Percentiles rank a stretch among this genome's conserved stretches.
Evolutionary conservation across 768 basidiomycete species (phyloP).

Genomic region (Pisolithus sp.): DNA sequence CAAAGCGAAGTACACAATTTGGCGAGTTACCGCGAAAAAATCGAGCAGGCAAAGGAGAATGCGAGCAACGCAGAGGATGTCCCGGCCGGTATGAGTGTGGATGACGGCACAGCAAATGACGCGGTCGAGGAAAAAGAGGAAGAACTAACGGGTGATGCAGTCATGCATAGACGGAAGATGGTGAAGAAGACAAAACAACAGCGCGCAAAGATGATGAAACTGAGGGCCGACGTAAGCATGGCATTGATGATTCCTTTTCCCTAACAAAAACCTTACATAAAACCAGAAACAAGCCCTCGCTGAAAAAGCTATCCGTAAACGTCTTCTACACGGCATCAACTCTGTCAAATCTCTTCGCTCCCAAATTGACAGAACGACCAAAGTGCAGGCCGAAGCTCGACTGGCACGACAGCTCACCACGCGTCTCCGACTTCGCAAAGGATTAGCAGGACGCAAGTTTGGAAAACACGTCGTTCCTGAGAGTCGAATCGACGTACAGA

Average conservation of each 20-base stretch:
- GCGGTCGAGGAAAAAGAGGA: slow-evolving; percentile 35
- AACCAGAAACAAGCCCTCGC: slow-evolving; percentile 58
- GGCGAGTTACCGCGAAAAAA: slow-evolving; percentile 46
- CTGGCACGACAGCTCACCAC: slow-evolving; percentile 35
- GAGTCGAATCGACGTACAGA: slow-evolving; percentile 71
- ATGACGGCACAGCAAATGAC: slow-evolving; percentile 28
- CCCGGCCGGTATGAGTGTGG: slow-evolving; percentile 63
- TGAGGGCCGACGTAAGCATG: slow-evolving; percentile 54
- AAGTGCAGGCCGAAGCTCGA: slow-evolving; percentile 33
- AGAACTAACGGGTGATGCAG: slow-evolving; percentile 22
- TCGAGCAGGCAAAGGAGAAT: slow-evolving; percentile 41
- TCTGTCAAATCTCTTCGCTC: slow-evolving; percentile 49
- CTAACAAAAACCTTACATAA: neutral
- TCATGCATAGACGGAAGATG: slow-evolving; percentile 36
- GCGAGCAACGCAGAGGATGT: slow-evolving; percentile 29
- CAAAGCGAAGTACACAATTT: slow-evolving; percentile 48
- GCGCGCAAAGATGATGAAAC: slow-evolving; percentile 56
- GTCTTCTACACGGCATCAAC: slow-evolving; percentile 52
- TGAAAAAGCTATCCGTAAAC: slow-evolving; percentile 54
- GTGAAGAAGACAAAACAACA: slow-evolving; percentile 58
- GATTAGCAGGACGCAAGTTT: slow-evolving; percentile 66
- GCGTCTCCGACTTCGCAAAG: slow-evolving; percentile 49
- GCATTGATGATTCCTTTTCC: neutral
- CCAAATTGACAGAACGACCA: slow-evolving; percentile 28
- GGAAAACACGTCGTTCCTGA: slow-evolving; percentile 77